A percentile compares a stretch with the other conserved stretches of the same genome.
Conservation (phyloP, 257 asterid species). For the Hygrophila difformis region DNA sequence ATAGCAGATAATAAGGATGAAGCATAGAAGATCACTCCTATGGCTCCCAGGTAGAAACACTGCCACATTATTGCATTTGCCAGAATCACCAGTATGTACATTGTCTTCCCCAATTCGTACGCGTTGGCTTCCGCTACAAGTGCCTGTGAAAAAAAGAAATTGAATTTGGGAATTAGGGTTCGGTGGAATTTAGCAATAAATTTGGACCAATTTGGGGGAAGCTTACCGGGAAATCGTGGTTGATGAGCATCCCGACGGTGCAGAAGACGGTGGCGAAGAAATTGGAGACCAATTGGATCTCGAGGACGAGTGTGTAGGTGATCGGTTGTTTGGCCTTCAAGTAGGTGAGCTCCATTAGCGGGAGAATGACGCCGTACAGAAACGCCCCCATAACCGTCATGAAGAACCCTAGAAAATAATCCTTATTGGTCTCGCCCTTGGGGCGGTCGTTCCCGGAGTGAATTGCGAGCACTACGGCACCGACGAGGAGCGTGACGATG, state of each 20-base stretch:
- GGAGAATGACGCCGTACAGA: background rate
- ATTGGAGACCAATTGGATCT: background rate
- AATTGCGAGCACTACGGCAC: conserved; percentile 1
- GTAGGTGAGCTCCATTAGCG: background rate
- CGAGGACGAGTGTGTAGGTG: conserved; percentile 3
- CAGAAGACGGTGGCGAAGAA: background rate
- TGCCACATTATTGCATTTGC: conserved; percentile 3
- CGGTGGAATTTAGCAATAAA: no score
- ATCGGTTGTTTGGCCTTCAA: conserved; percentile 3
- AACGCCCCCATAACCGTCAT: background rate
- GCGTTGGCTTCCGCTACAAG: conserved; percentile 5
- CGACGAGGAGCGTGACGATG: background rate
- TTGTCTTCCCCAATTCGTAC: conserved; percentile 8
- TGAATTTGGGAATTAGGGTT: no score
- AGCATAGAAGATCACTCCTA: conserved; percentile 12
- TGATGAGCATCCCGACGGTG: conserved; percentile 4
- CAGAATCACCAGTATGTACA: background rate
- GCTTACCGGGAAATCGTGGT: conserved; percentile 5
- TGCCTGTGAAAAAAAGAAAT: background rate
- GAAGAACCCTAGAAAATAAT: conserved; percentile 1
- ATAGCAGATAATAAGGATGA: conserved; percentile 12
- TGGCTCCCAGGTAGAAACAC: conserved; percentile 12
- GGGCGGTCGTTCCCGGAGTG: conserved; percentile 8
- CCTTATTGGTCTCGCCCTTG: background rate
- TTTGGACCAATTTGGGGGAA: no score